Base-by-base conservation (phyloP, 2,329 filamentous ascomycete genomes). In the Trichoderma sp. region DNA sequence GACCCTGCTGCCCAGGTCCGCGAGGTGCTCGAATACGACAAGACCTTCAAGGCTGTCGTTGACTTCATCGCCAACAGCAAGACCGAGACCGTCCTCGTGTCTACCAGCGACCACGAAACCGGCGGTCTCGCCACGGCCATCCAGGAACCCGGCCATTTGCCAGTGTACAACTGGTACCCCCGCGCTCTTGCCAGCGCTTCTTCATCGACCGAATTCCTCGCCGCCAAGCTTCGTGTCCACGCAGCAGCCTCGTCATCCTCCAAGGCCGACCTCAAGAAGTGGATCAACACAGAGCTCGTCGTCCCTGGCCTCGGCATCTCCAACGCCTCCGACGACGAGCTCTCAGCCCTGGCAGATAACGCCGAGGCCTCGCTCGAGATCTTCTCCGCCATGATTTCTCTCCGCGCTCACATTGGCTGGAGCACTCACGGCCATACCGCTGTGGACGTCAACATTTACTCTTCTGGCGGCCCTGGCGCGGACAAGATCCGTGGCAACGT, bases 391-490 rank as follows among this genome's bases (percentile, higher is more conserved):
- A 95, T 99, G 83, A 88, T 98, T 73, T 97, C 92, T 73, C 86
- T 91, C 5, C 89, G 96, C 70, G 92, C 94, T 1, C 93, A 97
- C 76, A 88, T 97, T 54, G 96, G 96, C 16, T 99, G 96, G 96
- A 90, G 88, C 72, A 97, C 94, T 0, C 95, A 97, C 78, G 96
- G 96, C 32, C 96, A 99, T 81, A 91, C 90, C 24, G 96, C 91
- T 63, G 94, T 96, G 8, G 96, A 99, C 77, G 96, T 99, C 59
- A 99, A 99, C 79, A 93, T 99, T 73, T 99, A 98, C 81, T 91
- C 92, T 64, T 94, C 91, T 0, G 84, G 85, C 56, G 89, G 92
- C 4, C 84, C 87, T 0, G 84, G 87, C 46, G 87, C 90, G 0
- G 85, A 87, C 54, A 83, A 85, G 16, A 84, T 97, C 7, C 82